phyloP scores from a whole-genome alignment of 352 stramenopile species.

The Phytopythium mirpurense region DNA sequence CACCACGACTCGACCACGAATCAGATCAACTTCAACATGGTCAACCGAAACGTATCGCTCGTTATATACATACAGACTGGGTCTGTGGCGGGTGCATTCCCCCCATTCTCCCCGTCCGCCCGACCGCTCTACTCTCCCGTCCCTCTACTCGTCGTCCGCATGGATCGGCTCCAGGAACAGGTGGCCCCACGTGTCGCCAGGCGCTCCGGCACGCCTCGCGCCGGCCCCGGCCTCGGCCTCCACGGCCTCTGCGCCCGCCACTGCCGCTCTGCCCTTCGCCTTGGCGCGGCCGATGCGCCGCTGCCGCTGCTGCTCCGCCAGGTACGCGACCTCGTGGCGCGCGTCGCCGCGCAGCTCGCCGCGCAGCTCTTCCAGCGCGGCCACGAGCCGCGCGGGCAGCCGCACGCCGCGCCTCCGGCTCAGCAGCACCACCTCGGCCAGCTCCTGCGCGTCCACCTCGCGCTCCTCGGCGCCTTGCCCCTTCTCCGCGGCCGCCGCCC shows the following conservation, averaged over 20 bases:
- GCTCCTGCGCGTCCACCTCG: slow-evolving; percentile 23
- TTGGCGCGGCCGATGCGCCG: too few species aligned
- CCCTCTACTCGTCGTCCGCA: slow-evolving; percentile 10
- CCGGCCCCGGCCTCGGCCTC: not conserved
- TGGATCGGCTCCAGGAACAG: slow-evolving; percentile 26
- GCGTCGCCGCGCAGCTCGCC: slow-evolving; percentile 12
- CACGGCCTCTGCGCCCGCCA: too few species aligned
- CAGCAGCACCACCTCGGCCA: slow-evolving; percentile 26
- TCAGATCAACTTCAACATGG: slow-evolving; percentile 1
- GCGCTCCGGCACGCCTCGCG: not conserved
- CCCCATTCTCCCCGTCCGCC: too few species aligned
- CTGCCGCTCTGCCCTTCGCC: too few species aligned
- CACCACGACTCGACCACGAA: too few species aligned
- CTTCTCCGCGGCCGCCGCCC: slow-evolving; percentile 1
- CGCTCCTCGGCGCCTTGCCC: too few species aligned
- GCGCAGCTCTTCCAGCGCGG: slow-evolving; percentile 21
- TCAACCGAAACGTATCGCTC: not conserved
- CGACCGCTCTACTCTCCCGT: too few species aligned
- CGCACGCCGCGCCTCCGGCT: slow-evolving; percentile 27
- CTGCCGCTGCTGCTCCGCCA: slow-evolving; percentile 9
- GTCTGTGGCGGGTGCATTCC: too few species aligned
- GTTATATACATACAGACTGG: too few species aligned
- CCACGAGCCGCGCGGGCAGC: slow-evolving; percentile 24
- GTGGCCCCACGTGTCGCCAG: slow-evolving; percentile 26
- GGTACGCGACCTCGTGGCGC: slow-evolving; percentile 23